These are phyloP conservation scores for Candida krabiensis DNA, from an alignment of 805 yeast genomes.

Conservation along the genomic window DNA sequence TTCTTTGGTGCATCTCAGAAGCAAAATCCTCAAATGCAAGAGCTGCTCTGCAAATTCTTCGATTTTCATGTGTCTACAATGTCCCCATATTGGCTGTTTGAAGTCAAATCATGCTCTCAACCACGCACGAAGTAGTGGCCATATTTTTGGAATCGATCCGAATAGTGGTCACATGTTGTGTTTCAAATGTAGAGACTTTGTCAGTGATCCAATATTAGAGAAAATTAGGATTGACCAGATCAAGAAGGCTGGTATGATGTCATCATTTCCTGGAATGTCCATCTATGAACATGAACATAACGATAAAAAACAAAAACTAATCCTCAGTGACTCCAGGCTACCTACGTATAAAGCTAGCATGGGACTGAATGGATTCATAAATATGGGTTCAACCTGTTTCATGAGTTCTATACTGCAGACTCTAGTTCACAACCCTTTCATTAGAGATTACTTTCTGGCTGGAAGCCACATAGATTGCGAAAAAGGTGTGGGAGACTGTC, in stretches of 20 bases:
- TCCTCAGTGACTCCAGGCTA: constrained; percentile 33
- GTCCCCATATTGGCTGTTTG: constrained; percentile 76
- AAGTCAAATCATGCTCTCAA: constrained; percentile 43
- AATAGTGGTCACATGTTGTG: constrained; percentile 71
- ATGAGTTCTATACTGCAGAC: constrained; percentile 93
- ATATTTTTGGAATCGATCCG: constrained; percentile 64
- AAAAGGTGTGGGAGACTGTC: constrained; percentile 47
- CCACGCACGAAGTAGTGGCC: constrained; percentile 50
- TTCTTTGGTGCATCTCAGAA: constrained; percentile 41
- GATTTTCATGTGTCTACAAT: constrained; percentile 68
- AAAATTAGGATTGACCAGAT: constrained; percentile 40
- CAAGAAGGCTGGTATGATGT: constrained; percentile 16
- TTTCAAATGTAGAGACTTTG: constrained; percentile 73
- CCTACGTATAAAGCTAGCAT: constrained; percentile 59
- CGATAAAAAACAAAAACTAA: constrained; percentile 23
- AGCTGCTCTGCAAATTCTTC: constrained; percentile 45
- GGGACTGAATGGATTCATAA: constrained; percentile 87
- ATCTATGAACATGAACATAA: constrained; percentile 30
- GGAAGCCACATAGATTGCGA: constrained; percentile 68
- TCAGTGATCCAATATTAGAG: constrained; percentile 61
- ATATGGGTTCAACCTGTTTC: constrained; percentile 96
- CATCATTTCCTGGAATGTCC: constrained; percentile 33
- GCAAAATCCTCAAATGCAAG: constrained; percentile 49
- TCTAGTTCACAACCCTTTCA: constrained; percentile 84
- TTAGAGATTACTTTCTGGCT: constrained; percentile 72